These are phyloP conservation scores for Neurospora cerealis DNA, from an alignment of 495 filamentous ascomycete genomes.

Conservation along the genomic window DNA sequence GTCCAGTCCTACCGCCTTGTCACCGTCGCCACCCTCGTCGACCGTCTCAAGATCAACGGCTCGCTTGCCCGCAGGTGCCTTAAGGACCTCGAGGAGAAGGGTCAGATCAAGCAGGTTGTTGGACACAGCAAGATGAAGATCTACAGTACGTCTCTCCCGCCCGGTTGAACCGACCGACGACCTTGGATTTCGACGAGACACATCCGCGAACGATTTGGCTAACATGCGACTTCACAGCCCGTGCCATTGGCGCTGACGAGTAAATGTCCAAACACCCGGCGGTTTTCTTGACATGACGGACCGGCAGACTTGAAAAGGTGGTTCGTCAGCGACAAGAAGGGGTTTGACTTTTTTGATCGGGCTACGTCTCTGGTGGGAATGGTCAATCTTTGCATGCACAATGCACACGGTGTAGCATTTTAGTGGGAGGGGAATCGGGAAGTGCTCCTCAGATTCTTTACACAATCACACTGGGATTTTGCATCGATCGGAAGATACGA, in stretches of 20 bases:
- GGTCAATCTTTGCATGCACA: conserved; percentile 12
- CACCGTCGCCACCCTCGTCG: conserved; percentile 96
- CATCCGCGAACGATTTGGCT: conserved; percentile 16
- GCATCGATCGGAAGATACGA: background rate
- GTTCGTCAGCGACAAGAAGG: conserved; percentile 22
- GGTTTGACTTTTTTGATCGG: conserved; percentile 23
- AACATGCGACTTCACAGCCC: conserved; percentile 36
- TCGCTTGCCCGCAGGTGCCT: conserved; percentile 84
- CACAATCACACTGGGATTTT: conserved; percentile 18
- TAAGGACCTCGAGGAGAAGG: conserved; percentile 93
- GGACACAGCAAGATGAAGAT: conserved; percentile 94
- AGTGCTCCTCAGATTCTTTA: conserved; percentile 28
- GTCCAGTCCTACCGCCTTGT: conserved; percentile 99
- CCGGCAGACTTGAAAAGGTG: conserved; percentile 14
- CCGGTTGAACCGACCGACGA: background rate
- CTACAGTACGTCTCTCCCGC: conserved; percentile 66
- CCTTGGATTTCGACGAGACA: background rate
- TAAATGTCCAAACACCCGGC: conserved; percentile 30
- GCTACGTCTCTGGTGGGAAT: conserved; percentile 22
- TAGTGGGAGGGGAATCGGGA: conserved; percentile 15
- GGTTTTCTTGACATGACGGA: conserved; percentile 18
- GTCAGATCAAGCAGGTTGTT: conserved; percentile 96
- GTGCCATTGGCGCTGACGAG: conserved; percentile 49
- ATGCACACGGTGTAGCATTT: background rate
- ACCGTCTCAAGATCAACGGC: conserved; percentile 99